Evolutionary conservation across 768 basidiomycete species (phyloP), one percentile per base, ranked within the genome.

Genomic region (Postia placenta): DNA sequence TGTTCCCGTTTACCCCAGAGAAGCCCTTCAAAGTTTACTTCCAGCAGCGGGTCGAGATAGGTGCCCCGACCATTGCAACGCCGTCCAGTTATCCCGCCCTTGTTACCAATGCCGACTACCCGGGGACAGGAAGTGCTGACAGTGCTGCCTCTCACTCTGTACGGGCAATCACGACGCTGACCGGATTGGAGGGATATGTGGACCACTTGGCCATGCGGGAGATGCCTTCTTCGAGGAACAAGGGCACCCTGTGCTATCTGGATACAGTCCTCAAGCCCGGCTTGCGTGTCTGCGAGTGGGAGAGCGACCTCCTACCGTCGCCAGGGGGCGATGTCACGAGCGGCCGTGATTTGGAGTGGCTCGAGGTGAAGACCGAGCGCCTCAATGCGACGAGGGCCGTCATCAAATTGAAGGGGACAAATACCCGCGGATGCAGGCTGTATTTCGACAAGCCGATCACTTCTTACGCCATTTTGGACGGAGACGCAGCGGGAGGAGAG

Each of bases 11-110:
- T 69, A 75, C 76, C 14, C 64, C 70, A 35, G 62, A 74, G 19
- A 63, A 75, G 4, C 87, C 86, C 0, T 66, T 89, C 58, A 88
- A 87, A 54, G 65, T 88, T 1, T 87, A 73, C 64, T 91, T 89
- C 72, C 72, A 73, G 42, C 88, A 90, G 60, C 69, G 60, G 1
- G 67, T 87, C 5, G 67, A 74, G 42, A 64, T 87, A 33, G 55
- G 59, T 25, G 50, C 50, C 11, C 7, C 9, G 11, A n/a, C n/a
- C n/a, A n/a, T n/a, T n/a, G n/a, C n/a, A n/a, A n/a, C n/a, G n/a
- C n/a, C n/a, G n/a, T 39, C 56, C 3, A 17, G 35, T 12, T 4
- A 33, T 12, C 38, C 36, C 7, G 28, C 19, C 15, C 28, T 37
- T 9, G 30, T 9, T 22, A 11, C 20, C 30, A 19, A 46, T 9